A percentile compares a stretch with the other conserved stretches of the same genome.
Conservation (phyloP, 257 asterid genomes). For the Solanum virginianum region DNA sequence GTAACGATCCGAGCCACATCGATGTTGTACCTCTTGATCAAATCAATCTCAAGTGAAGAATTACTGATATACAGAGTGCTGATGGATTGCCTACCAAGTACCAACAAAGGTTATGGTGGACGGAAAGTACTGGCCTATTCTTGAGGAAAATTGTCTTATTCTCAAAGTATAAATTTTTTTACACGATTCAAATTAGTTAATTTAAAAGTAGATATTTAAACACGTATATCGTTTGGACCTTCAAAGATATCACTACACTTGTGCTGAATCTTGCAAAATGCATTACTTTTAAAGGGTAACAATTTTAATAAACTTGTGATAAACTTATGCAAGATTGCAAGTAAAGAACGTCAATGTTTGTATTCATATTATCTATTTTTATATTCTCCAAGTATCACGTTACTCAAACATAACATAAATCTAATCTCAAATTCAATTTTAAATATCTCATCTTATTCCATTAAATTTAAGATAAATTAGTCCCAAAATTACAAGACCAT, state of each 20-base stretch:
- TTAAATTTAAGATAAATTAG: too few relatives aligned
- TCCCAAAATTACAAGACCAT: too few relatives aligned
- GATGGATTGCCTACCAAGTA: background rate
- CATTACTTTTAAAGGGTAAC: background rate
- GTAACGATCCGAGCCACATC: background rate
- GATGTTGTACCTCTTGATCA: background rate
- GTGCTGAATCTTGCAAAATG: background rate
- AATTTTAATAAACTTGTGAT: background rate
- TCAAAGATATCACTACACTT: background rate
- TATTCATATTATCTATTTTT: background rate
- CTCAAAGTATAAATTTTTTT: background rate
- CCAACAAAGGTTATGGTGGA: background rate
- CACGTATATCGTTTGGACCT: fast-evolving
- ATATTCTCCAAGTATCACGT: too few relatives aligned
- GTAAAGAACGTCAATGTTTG: background rate
- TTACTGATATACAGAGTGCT: background rate
- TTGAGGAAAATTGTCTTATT: background rate
- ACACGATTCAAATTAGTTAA: background rate
- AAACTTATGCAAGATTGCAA: background rate
- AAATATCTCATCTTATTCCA: too few relatives aligned
- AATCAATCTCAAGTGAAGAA: background rate
- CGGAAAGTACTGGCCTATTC: background rate
- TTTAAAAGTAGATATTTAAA: background rate
- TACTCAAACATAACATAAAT: too few relatives aligned
- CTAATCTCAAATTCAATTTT: too few relatives aligned